phyloP scores from a whole-genome alignment of 1,284 basidiomycete species.

The Cystobasidium slooffiae region DNA sequence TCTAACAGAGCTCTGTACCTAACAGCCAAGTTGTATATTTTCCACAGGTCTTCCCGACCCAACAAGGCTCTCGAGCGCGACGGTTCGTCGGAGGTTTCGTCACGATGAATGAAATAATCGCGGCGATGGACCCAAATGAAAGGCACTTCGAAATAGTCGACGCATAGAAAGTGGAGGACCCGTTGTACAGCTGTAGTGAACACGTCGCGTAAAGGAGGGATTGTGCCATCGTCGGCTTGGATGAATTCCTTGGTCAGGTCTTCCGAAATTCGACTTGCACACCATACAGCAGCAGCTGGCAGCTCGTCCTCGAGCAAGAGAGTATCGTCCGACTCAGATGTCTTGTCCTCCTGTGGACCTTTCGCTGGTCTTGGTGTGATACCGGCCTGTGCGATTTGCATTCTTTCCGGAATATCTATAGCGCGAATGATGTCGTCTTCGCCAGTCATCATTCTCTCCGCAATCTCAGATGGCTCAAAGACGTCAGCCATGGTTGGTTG shows the following conservation, averaged over 20 bases:
- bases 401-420: conserved; percentile 91
- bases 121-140: conserved; percentile 93
- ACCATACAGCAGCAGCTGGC: conserved; percentile 80
- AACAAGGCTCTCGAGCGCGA: conserved; percentile 66
- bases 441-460: conserved; percentile 85
- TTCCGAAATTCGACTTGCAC: conserved; percentile 80
- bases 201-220: conserved; percentile 67
- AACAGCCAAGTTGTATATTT: conserved; percentile 79
- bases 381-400: conserved; percentile 90
- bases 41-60: conserved; percentile 80
- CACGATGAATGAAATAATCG: conserved; percentile 80
- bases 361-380: conserved; percentile 62
- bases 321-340: not conserved
- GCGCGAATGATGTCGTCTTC: conserved; percentile 91
- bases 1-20: conserved; percentile 83
- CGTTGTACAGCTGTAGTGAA: conserved; percentile 80
- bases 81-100: conserved; percentile 46
- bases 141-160: conserved; percentile 86
- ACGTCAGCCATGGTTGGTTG: conserved; percentile 85
- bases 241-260: conserved; percentile 73
- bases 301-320: conserved; percentile 56
- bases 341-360: not conserved
- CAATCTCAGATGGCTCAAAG: conserved; percentile 97
- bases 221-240: conserved; percentile 57
- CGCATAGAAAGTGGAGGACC: conserved; percentile 81